A percentile compares a stretch with the other conserved stretches of the same genome.
Conservation (phyloP, 257 asterid genomes). For the Primulina eburnea region DNA sequence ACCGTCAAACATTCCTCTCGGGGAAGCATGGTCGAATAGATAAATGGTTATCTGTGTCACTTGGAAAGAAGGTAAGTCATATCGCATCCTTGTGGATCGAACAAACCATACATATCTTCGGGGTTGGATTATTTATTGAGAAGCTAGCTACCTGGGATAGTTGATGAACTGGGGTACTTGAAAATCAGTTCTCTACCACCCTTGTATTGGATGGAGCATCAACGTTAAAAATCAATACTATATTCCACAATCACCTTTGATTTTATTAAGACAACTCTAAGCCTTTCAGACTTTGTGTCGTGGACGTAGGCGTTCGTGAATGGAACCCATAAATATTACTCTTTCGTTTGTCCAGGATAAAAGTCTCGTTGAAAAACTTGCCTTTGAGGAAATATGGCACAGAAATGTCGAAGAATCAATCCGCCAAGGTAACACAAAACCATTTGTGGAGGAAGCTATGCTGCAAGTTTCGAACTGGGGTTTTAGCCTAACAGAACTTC, state of each 20-base stretch:
- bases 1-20: conserved; percentile 60
- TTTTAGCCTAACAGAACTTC: conserved; percentile 34
- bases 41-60: conserved; percentile 59
- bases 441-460: conserved; percentile 76
- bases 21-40: conserved; percentile 79
- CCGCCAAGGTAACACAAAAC: conserved; percentile 56
- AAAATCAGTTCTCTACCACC: neutral
- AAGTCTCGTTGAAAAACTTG: conserved; percentile 39
- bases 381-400: conserved; percentile 70
- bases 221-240: too few relatives aligned
- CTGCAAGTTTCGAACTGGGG: conserved; percentile 92
- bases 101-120: neutral
- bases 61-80: conserved; percentile 56
- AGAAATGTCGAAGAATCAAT: conserved; percentile 86
- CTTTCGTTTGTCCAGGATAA: conserved; percentile 47
- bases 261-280: too few relatives aligned
- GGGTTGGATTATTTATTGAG: neutral
- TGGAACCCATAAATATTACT: neutral
- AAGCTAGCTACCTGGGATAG: neutral
- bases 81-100: neutral
- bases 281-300: neutral
- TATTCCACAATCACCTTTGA: too few relatives aligned
- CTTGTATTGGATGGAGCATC: too few relatives aligned
- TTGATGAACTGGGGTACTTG: neutral
- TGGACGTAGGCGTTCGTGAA: neutral